Percentiles rank a stretch among this genome's conserved stretches.
phyloP scores from a whole-genome alignment of 768 basidiomycete genomes.

The Psilocybe azurescens region DNA sequence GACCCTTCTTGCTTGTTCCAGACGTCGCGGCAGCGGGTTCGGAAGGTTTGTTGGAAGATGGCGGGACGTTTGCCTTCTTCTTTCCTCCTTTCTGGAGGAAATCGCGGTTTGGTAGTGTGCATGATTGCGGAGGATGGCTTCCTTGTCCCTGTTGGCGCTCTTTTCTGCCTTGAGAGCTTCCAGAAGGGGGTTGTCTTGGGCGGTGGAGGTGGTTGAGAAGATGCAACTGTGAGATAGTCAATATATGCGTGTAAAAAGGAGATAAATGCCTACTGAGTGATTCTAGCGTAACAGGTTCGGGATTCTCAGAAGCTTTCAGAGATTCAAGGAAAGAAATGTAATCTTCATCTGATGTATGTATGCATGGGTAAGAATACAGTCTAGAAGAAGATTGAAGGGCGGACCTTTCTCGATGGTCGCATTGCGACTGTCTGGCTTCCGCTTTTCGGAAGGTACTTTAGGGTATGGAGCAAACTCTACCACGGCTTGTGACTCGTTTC shows the following conservation, averaged over 20 bases:
- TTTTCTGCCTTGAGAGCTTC: constrained; percentile 92
- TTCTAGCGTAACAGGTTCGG: constrained; percentile 70
- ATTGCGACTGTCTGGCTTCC: constrained; percentile 79
- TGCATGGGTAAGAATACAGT: background rate
- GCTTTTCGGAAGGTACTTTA: constrained; percentile 77
- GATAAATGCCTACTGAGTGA: constrained; percentile 52
- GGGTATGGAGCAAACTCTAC: constrained; percentile 96
- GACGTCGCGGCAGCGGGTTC: background rate
- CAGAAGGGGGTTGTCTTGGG: constrained; percentile 88
- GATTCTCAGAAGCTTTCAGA: constrained; percentile 54
- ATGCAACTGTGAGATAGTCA: constrained; percentile 59
- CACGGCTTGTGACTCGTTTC: constrained; percentile 85
- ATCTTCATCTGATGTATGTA: constrained; percentile 66
- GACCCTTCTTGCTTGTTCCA: background rate
- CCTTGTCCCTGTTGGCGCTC: constrained; percentile 72
- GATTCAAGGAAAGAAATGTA: constrained; percentile 83
- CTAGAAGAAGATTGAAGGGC: constrained; percentile 12
- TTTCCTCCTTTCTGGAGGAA: constrained; percentile 41
- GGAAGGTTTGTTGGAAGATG: constrained; percentile 7
- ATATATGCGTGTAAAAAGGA: constrained; percentile 5
- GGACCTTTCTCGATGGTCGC: constrained; percentile 91
- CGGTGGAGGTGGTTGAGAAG: constrained; percentile 58
- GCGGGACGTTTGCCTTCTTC: constrained; percentile 27
- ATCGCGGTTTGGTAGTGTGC: constrained; percentile 56
- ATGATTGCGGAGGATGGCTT: constrained; percentile 72